Conservation (phyloP, 1,284 basidiomycete genomes). For the Naganishia sp. region DNA sequence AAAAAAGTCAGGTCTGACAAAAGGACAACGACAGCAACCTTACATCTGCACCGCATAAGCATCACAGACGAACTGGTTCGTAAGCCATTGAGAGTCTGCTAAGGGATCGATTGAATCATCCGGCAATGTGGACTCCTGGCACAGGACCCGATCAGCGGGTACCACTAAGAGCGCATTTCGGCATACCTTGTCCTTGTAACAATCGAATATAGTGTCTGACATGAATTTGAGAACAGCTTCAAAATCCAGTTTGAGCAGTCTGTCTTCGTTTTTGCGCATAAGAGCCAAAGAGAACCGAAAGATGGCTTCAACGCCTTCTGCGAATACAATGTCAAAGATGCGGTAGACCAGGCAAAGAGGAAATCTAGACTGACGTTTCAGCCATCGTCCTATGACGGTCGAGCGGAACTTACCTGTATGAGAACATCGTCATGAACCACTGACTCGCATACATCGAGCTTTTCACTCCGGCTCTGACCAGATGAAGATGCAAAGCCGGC, state of each 20-base stretch:
- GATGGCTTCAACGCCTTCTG: constrained; percentile 94
- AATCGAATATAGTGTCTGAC: constrained; percentile 77
- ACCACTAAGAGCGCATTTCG: background rate
- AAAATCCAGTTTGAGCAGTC: constrained; percentile 75
- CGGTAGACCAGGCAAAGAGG: constrained; percentile 91
- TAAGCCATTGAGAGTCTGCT: constrained; percentile 60
- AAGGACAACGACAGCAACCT: constrained; percentile 34
- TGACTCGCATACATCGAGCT: constrained; percentile 94
- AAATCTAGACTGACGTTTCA: constrained; percentile 63
- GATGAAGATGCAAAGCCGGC: constrained; percentile 86
- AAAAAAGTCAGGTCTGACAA: background rate
- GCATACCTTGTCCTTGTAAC: constrained; percentile 70
- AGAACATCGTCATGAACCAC: constrained; percentile 98
- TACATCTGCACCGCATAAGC: constrained; percentile 74
- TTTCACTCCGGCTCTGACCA: constrained; percentile 88
- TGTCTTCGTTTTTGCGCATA: constrained; percentile 82
- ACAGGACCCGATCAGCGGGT: background rate
- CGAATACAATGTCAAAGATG: constrained; percentile 80
- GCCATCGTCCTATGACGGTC: background rate
- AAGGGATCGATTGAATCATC: constrained; percentile 2
- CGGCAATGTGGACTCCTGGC: background rate
- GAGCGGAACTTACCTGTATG: constrained; percentile 65
- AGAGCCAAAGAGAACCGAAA: constrained; percentile 91
- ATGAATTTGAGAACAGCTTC: constrained; percentile 82
- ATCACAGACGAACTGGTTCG: constrained; percentile 81